Conservation (phyloP, 1,139 yeast species). For the Hansenula anomala region DNA sequence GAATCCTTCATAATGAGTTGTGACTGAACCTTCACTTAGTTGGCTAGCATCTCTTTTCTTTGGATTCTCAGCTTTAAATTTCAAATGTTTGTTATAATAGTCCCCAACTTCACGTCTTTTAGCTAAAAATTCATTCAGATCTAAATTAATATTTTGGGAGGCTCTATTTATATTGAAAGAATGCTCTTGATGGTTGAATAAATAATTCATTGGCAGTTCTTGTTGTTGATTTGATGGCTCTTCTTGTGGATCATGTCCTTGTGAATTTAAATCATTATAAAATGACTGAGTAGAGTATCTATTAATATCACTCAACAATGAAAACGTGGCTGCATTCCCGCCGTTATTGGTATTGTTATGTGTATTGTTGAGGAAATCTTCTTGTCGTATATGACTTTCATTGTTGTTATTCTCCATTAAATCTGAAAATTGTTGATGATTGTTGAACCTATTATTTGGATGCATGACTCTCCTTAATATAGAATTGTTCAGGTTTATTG, state of each 20-base stretch:
- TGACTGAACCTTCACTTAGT: neutral
- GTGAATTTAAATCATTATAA: neutral
- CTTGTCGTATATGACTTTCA: slow-evolving; percentile 1
- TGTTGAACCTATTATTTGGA: neutral
- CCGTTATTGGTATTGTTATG: too few species aligned
- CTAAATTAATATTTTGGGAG: neutral
- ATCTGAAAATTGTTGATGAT: neutral
- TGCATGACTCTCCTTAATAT: slow-evolving; percentile 1
- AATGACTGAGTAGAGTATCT: slow-evolving; percentile 8
- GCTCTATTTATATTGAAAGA: neutral
- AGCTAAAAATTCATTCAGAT: too few species aligned
- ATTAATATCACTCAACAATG: slow-evolving; percentile 7
- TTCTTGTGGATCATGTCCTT: neutral
- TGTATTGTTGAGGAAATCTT: too few species aligned
- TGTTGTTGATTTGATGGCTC: neutral
- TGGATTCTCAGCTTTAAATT: slow-evolving; percentile 4
- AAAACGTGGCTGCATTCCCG: neutral
- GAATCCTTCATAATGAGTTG: neutral
- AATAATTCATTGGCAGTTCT: neutral
- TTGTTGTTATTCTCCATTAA: neutral
- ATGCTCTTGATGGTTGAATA: neutral
- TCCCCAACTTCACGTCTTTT: slow-evolving; percentile 7
- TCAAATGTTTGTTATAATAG: slow-evolving; percentile 2
- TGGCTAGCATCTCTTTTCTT: neutral
- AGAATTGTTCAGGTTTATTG: neutral